Evolutionary conservation across 352 stramenopile genomes (phyloP), one percentile per base, ranked within the genome.

Genomic region (Blastocystis sp.): DNA sequence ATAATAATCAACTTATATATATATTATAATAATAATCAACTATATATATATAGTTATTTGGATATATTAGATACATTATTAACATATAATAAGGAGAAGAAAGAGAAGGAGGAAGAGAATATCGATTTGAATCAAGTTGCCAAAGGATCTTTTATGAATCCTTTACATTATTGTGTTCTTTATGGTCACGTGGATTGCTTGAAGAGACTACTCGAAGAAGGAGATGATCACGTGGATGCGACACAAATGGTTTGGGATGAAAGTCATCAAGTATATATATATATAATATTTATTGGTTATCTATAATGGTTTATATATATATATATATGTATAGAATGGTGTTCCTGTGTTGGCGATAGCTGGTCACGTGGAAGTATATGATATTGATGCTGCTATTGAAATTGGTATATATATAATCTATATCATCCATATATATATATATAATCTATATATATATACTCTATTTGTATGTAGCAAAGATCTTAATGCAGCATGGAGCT

Each of bases 181-280:
- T 62, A 54, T 18, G 52, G 52, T n/a, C 52, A 62, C 30, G 52
- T 62, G 9, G 52, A 62, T 28, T 62, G 52, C 44, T 43, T 19
- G 4, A 42, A 62, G 52, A 54, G 30, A 16, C 11, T 62, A 42
- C 19, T 62, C 27, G 2, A 62, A 11, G 54, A 62, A 24, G 52
- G 52, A 10, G 52, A 48, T 62, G 10, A 21, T 62, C 4, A 25
- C 54, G 19, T 39, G 39, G 13, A 42, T 42, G 4, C 52, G 54
- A 39, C 40, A 25, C 13, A 30, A 62, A 18, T 62, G 36, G 27
- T 62, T 62, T 31, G 54, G 40, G 27, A 28, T 39, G 13, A 24
- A 62, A 9, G 52, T 62, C n/a, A n/a, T n/a, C n/a, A n/a, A n/a
- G n/a, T 24, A 39, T n/a, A 48, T 62, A 9, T 39, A 62, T 16